Evolutionary conservation across 2,329 filamentous ascomycete species (phyloP).

Genomic region (Pseudogymnoascus sp.): DNA sequence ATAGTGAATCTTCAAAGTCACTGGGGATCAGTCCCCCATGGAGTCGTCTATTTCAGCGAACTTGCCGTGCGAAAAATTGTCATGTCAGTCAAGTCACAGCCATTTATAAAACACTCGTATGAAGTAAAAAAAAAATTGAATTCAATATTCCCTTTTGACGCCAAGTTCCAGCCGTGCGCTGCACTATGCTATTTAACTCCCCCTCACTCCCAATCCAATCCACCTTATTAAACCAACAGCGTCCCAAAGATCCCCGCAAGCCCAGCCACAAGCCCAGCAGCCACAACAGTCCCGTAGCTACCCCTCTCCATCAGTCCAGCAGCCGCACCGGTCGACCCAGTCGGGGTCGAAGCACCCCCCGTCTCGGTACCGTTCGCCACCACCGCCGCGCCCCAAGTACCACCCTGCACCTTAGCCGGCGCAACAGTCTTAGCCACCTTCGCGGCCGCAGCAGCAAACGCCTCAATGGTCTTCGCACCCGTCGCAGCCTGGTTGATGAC

Average conservation of each 20-base stretch:
- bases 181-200: background rate
- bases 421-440: background rate
- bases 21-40: too few species aligned
- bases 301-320: background rate
- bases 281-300: background rate
- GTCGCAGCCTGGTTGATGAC: slow-evolving; percentile 35
- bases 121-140: background rate
- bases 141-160: background rate
- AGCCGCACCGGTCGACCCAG: background rate
- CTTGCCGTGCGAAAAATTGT: too few species aligned
- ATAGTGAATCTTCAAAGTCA: too few species aligned
- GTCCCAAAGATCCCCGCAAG: background rate
- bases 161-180: background rate
- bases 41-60: too few species aligned
- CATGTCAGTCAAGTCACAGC: too few species aligned
- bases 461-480: slow-evolving; percentile 12
- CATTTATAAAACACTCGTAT: too few species aligned
- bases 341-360: background rate
- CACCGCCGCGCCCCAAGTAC: slow-evolving; percentile 13
- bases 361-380: background rate
- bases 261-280: background rate
- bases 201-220: background rate
- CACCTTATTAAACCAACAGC: background rate
- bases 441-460: background rate
- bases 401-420: slow-evolving; percentile 15